Base-by-base conservation (phyloP, 176 grass and related monocot genomes). In the Dendrocalamus sinicus region DNA sequence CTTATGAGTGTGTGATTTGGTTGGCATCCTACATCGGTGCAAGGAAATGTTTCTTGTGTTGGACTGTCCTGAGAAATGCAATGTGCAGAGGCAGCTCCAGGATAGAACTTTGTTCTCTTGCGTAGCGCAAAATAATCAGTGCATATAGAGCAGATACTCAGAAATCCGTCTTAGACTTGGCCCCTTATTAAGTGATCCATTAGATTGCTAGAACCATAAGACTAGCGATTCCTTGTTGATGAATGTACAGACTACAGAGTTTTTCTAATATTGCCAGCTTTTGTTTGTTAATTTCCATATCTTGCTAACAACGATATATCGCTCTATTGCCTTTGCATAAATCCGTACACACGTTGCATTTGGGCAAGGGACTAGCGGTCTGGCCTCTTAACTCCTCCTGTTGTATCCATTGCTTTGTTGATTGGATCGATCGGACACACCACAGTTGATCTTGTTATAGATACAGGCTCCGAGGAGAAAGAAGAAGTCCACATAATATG, bases 291-390 rank as follows among this genome's bases (percentile, higher is more conserved):
- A 46, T 71, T 78, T 81, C 9, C 26, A 80, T 47, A 65, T 48
- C 39, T 57, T 75, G 16, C 43, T 77, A 30, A 30, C 28, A 89
- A 53, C 19, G 6, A 35, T 81, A 10, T 53, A 54, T 80, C 15
- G 5, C 43, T 80, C 15, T 81, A 14, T 81, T 84, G 26, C 43
- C 53, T 73, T 35, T 32, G 46, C 75, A 89, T 81, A 80, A 86
- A 86, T 9, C 51, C 39, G 47, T 23, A 73, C 89, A 22, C 70
- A 94, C 37, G 86, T 89, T 41, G 92, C 92, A 84, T 94, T 94
- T 84, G 92, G 89, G 77, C 89, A 86, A 37, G 89, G 89, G 70
- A 87, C 28, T 30, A 1, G 28, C 28, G 28, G 28, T 28, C 28
- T 28, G 28, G 28, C 28, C 28, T 28, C 28, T 28, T 28, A 28